phyloP scores from a whole-genome alignment of 768 basidiomycete species.

The Tylopilus rubrobrunneus region DNA sequence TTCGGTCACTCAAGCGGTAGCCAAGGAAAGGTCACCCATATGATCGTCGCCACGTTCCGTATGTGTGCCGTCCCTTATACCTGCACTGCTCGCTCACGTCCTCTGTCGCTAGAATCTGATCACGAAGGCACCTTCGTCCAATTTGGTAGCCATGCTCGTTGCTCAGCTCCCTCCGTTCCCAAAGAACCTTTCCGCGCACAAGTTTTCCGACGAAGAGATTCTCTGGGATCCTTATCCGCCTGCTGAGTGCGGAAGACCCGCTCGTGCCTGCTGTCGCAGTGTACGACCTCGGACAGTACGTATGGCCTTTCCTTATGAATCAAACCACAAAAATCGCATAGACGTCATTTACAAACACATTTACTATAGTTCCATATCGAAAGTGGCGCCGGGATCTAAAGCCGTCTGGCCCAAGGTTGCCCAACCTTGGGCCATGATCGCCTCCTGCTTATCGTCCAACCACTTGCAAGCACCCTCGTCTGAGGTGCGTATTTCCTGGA shows the following conservation, averaged over 20 bases:
- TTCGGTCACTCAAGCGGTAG: conserved; percentile 80
- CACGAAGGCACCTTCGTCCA: conserved; percentile 80
- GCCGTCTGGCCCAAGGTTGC: too few relatives aligned
- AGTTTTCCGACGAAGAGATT: conserved; percentile 89
- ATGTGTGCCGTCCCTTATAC: conserved; percentile 35
- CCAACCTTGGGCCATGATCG: too few relatives aligned
- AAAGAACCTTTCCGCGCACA: conserved; percentile 77
- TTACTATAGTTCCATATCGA: too few relatives aligned
- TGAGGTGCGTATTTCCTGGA: too few relatives aligned
- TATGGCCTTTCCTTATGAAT: conserved; percentile 25
- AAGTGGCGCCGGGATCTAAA: too few relatives aligned
- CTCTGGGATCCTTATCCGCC: conserved; percentile 64
- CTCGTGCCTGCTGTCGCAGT: conserved; percentile 86
- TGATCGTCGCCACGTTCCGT: conserved; percentile 87
- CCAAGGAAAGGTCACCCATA: conserved; percentile 95
- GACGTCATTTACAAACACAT: too few relatives aligned
- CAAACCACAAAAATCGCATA: too few relatives aligned
- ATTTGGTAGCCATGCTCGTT: conserved; percentile 90
- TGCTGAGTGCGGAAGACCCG: conserved; percentile 68
- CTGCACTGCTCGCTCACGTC: conserved; percentile 4
- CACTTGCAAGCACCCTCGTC: too few relatives aligned
- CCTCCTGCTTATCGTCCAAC: too few relatives aligned
- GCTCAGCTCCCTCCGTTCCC: conserved; percentile 82
- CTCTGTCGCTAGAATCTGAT: conserved; percentile 68
- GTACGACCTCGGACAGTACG: conserved; percentile 92